Base-by-base conservation (phyloP, 2,329 filamentous ascomycete genomes). In the Proliferodiscus dingleyae region DNA sequence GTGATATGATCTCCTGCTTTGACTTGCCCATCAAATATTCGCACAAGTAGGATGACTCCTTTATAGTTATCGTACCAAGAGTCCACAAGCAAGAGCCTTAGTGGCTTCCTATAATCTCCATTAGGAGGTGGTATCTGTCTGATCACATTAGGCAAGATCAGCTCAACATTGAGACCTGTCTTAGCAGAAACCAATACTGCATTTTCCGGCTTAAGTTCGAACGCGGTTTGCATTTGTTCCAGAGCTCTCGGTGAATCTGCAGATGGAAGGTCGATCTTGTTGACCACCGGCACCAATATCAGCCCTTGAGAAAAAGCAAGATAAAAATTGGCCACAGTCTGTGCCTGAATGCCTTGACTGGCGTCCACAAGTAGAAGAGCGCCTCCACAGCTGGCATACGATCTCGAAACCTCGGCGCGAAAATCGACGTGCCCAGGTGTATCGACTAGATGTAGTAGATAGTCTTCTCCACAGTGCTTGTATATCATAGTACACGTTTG, bases 401-500 rank as follows among this genome's bases (percentile, higher is more conserved):
- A 95, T 38, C 93, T 80, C 26, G 89, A 94, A 9, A 98, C 93
- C 68, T 98, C 93, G 38, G 93, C 93, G 45, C 93, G 80, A 67
- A 98, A 98, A 70, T 98, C 93, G 47, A 98, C 93, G 70, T 98
- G 93, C 22, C 93, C 93, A 0, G 93, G 93, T 0, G 93, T 98
- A 66, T 98, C 93, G 46, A 98, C 90, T 22, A 98, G 76, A 67
- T 98, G 93, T 23, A 98, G 74, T 46, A 98, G 76, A 64, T 97
- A 97, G 66, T 98, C 93, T 24, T 85, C 72, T 13, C 87, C 90
- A 15, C 85, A 72, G 69, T 95, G 74, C 22, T 85, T 89, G 72
- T 96, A 95, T 42, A 98, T 78, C 93, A 98, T 98, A 45, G 85
- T 93, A 68, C 93, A 97, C 46, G 93, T 97, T 72, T 98, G 93